Evolutionary conservation across 2,329 filamentous ascomycete species (phyloP).

Genomic region (Leptographium flavum): DNA sequence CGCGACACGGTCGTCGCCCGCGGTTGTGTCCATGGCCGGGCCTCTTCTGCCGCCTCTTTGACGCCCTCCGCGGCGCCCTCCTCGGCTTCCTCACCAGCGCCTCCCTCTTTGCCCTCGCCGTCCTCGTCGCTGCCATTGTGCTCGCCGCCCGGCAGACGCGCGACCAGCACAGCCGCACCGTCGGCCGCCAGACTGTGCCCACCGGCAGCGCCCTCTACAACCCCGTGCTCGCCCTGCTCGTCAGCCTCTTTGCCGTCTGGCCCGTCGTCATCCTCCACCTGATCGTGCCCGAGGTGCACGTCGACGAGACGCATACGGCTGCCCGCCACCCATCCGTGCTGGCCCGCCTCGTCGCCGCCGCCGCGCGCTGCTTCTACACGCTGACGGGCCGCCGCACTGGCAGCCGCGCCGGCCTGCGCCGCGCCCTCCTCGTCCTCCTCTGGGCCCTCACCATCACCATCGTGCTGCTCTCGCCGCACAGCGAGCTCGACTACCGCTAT

Average conservation of each 20-base stretch:
- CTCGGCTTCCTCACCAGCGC: slow-evolving; percentile 12
- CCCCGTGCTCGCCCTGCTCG: slow-evolving; percentile 9
- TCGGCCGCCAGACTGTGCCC: slow-evolving; percentile 4
- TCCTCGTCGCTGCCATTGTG: slow-evolving; percentile 11
- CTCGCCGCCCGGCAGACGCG: slow-evolving; percentile 2
- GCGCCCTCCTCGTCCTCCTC: slow-evolving; percentile 5
- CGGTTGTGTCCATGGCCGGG: neutral
- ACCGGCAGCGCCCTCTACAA: slow-evolving; percentile 10
- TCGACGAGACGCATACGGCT: neutral
- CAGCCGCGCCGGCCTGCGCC: slow-evolving; percentile 8
- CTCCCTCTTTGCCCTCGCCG: slow-evolving; percentile 9
- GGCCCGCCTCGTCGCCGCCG: too few species aligned
- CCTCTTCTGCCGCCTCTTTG: slow-evolving; percentile 10
- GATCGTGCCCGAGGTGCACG: slow-evolving; percentile 4
- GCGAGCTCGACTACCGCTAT: slow-evolving; percentile 9
- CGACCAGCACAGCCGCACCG: neutral
- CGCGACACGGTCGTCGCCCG: too few species aligned
- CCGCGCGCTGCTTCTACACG: too few species aligned
- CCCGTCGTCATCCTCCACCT: slow-evolving; percentile 9
- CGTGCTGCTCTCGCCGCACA: slow-evolving; percentile 8
- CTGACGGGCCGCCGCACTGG: neutral
- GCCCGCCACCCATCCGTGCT: neutral
- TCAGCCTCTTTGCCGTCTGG: slow-evolving; percentile 4
- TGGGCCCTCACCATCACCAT: slow-evolving; percentile 8
- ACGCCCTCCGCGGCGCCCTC: slow-evolving; percentile 14